These are phyloP conservation scores for Tulasnella calospora DNA, from an alignment of 768 basidiomycete genomes.

Conservation along the genomic window DNA sequence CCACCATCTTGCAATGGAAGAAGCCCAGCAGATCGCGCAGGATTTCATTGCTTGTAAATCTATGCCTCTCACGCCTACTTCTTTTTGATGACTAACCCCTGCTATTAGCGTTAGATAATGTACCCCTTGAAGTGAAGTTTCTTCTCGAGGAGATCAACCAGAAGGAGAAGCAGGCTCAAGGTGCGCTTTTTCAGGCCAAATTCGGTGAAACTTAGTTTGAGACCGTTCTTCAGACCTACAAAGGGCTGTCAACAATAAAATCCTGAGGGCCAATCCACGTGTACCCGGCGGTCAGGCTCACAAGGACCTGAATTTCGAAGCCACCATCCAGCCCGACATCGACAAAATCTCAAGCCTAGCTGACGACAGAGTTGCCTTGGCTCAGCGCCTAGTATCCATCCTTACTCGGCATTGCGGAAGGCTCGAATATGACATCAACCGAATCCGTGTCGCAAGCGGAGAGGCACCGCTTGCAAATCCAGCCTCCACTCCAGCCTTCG, in stretches of 20 bases:
- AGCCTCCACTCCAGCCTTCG: neutral
- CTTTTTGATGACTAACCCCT: neutral
- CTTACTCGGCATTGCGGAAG: conserved; percentile 44
- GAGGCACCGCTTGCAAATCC: neutral
- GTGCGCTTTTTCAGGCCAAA: conserved; percentile 12
- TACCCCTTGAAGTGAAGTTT: conserved; percentile 29
- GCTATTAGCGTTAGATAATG: conserved; percentile 25
- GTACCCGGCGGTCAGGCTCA: conserved; percentile 8
- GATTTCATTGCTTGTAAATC: conserved; percentile 17
- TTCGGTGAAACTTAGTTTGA: neutral
- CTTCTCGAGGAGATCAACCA: conserved; percentile 28
- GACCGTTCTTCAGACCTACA: conserved; percentile 21
- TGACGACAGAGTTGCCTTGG: conserved; percentile 28
- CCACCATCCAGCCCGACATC: conserved; percentile 26
- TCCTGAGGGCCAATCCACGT: conserved; percentile 21
- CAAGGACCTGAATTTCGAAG: conserved; percentile 20
- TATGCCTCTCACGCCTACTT: neutral
- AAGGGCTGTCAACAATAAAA: conserved; percentile 6
- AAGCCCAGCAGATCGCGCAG: conserved; percentile 23
- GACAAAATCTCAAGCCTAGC: conserved; percentile 27
- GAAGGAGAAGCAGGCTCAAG: conserved; percentile 26
- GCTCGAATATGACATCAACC: conserved; percentile 41
- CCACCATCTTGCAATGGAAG: conserved; percentile 15
- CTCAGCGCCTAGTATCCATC: conserved; percentile 23
- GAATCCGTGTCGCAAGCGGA: conserved; percentile 21